Conservation (phyloP, 1,284 basidiomycete species). For the Cryptococcus deneoformans region DNA sequence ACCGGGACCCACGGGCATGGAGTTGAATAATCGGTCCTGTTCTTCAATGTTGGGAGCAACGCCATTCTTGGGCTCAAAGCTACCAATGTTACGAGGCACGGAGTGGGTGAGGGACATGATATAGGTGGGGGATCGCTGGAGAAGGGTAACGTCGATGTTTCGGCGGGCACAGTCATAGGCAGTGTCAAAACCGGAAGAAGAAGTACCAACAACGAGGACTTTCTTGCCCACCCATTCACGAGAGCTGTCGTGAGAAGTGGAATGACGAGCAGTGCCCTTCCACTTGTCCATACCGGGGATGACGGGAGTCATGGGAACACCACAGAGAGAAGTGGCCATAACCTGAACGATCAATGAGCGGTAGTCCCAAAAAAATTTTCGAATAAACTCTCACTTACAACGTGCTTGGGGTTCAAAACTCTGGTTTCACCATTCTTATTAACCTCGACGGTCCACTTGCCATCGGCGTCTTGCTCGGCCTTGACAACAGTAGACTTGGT, state of each 20-base stretch:
- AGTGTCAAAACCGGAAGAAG: constrained; percentile 57
- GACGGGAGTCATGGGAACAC: constrained; percentile 19
- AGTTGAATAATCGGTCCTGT: constrained; percentile 53
- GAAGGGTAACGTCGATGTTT: constrained; percentile 59
- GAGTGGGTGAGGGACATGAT: constrained; percentile 55
- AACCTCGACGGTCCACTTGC: constrained; percentile 57
- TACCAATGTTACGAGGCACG: constrained; percentile 46
- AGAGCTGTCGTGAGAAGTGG: constrained; percentile 54
- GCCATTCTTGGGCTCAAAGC: constrained; percentile 46
- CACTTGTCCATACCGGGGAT: constrained; percentile 51
- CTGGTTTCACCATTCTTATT: constrained; percentile 48
- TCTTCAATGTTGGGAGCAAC: constrained; percentile 52
- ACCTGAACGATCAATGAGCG: constrained; percentile 7
- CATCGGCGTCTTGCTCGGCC: constrained; percentile 51
- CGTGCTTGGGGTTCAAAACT: constrained; percentile 51
- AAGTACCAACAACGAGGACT: constrained; percentile 60
- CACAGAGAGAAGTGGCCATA: constrained; percentile 31
- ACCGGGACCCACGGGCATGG: constrained; percentile 23
- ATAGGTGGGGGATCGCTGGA: constrained; percentile 62
- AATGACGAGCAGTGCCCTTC: constrained; percentile 57
- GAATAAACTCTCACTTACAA: constrained; percentile 6
- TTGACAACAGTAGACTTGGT: constrained; percentile 52
- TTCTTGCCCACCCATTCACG: constrained; percentile 58
- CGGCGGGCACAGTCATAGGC: constrained; percentile 53
- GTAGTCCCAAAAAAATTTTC: not conserved